A percentile compares a stretch with the other conserved stretches of the same genome.
Evolutionary conservation across 345 rosid genomes (phyloP).

Genomic region (Populus euphratica): DNA sequence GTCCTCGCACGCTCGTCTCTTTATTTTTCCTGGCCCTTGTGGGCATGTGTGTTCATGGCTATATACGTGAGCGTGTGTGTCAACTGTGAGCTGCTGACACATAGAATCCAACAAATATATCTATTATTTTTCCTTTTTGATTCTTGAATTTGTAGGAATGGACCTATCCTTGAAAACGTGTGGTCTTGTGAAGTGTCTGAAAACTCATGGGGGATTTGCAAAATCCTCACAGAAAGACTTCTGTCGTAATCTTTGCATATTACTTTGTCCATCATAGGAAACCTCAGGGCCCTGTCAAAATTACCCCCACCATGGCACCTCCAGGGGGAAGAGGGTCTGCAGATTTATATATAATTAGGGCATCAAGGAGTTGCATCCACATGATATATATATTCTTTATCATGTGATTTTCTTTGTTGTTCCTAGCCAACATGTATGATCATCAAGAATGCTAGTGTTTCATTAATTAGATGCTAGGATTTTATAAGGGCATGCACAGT

Average conservation of each 20-base stretch:
- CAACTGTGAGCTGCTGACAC: neutral
- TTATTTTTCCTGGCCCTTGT: constrained; percentile 7
- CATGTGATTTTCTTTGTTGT: neutral
- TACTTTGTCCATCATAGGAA: neutral
- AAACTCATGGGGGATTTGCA: constrained; percentile 16
- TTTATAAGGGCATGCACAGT: neutral
- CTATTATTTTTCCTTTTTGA: constrained; percentile 12
- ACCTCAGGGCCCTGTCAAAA: neutral
- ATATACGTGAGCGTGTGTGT: neutral
- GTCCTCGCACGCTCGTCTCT: constrained; percentile 29
- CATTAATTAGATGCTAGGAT: neutral
- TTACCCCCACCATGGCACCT: neutral
- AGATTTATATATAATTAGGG: too few species aligned
- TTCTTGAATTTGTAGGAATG: constrained; percentile 16
- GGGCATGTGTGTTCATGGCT: neutral
- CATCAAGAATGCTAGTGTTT: too few species aligned
- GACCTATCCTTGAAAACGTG: constrained; percentile 22
- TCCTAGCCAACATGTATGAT: neutral
- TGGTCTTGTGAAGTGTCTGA: constrained; percentile 3
- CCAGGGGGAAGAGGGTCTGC: too few species aligned
- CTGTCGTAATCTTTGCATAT: constrained; percentile 7
- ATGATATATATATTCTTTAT: neutral
- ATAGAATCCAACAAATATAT: constrained; percentile 15
- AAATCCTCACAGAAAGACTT: constrained; percentile 10
- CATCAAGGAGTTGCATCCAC: neutral